Evolutionary conservation across 2,329 filamentous ascomycete genomes (phyloP).

Genomic region (Ceratocystiopsis minuta): DNA sequence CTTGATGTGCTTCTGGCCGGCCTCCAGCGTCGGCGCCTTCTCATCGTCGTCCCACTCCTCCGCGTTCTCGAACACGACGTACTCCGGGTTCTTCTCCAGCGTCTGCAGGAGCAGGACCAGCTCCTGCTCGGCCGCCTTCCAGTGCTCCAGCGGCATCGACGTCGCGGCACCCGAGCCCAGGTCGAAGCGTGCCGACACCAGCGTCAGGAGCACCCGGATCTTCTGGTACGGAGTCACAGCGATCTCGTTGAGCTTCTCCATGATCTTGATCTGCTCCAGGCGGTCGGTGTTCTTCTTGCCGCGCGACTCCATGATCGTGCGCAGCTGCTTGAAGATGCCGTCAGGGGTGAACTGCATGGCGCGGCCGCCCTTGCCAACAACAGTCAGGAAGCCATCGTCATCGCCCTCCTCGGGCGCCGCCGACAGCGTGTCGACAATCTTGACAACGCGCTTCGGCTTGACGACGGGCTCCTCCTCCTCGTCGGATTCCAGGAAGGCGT

Average conservation of each 20-base stretch:
- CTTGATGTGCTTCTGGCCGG: constrained; percentile 68
- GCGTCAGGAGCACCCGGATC: constrained; percentile 76
- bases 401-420: constrained; percentile 46
- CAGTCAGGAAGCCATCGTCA: constrained; percentile 75
- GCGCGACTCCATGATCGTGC: constrained; percentile 82
- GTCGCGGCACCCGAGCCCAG: constrained; percentile 58
- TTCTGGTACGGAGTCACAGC: constrained; percentile 81
- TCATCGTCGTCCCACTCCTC: constrained; percentile 99
- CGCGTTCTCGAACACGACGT: constrained; percentile 75
- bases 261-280: constrained; percentile 81
- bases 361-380: constrained; percentile 81
- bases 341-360: constrained; percentile 85
- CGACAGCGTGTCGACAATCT: constrained; percentile 15
- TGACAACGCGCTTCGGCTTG: constrained; percentile 32
- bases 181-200: constrained; percentile 91
- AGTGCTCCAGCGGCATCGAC: constrained; percentile 89
- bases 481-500: constrained; percentile 71
- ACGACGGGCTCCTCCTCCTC: constrained; percentile 43
- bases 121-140: constrained; percentile 87
- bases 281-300: constrained; percentile 99
- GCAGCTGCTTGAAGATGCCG: constrained; percentile 93
- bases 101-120: constrained; percentile 59
- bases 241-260: constrained; percentile 91
- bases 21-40: constrained; percentile 58
- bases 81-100: constrained; percentile 61